Conservation (phyloP, 164 flowering plant genomes). For the Euptelea pleiosperma region DNA sequence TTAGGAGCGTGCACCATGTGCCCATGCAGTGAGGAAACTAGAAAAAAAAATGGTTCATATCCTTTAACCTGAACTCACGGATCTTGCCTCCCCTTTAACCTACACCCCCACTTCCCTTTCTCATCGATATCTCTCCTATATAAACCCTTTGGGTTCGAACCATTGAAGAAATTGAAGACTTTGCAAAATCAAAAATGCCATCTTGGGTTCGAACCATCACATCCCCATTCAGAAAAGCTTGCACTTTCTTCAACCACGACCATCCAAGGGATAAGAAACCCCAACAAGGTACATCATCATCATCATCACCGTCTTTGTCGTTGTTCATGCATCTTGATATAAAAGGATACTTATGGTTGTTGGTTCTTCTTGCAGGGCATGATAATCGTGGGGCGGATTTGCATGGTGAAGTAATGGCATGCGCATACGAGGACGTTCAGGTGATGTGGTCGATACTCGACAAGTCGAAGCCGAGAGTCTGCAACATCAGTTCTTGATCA, state of each 20-base stretch:
- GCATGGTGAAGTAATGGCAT: slow-evolving; percentile 88
- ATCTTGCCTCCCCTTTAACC: slow-evolving; percentile 25
- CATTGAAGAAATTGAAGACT: too few relatives aligned
- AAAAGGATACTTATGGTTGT: too few relatives aligned
- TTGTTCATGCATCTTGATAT: too few relatives aligned
- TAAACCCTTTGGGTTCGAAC: slow-evolving; percentile 54
- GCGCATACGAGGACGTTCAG: slow-evolving; percentile 75
- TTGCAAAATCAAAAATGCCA: slow-evolving; percentile 20
- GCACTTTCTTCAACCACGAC: slow-evolving; percentile 38
- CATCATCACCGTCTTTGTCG: neutral
- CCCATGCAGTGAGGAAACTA: neutral
- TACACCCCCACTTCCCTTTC: slow-evolving; percentile 3
- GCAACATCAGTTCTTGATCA: slow-evolving; percentile 8
- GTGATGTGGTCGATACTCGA: slow-evolving; percentile 90
- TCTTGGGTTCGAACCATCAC: slow-evolving; percentile 68
- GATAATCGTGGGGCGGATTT: slow-evolving; percentile 45
- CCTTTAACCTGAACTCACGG: slow-evolving; percentile 22
- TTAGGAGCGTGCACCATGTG: slow-evolving; percentile 12
- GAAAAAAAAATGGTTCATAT: neutral
- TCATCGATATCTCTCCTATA: neutral
- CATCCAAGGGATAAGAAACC: slow-evolving; percentile 25
- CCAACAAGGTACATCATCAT: slow-evolving; percentile 17
- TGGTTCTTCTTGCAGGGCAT: slow-evolving; percentile 32
- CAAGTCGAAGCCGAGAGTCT: slow-evolving; percentile 20
- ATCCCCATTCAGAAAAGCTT: slow-evolving; percentile 68